Percentiles rank a stretch among this genome's conserved stretches.
Conservation (phyloP, 2,329 filamentous ascomycete genomes). For the Talaromyces sp. region DNA sequence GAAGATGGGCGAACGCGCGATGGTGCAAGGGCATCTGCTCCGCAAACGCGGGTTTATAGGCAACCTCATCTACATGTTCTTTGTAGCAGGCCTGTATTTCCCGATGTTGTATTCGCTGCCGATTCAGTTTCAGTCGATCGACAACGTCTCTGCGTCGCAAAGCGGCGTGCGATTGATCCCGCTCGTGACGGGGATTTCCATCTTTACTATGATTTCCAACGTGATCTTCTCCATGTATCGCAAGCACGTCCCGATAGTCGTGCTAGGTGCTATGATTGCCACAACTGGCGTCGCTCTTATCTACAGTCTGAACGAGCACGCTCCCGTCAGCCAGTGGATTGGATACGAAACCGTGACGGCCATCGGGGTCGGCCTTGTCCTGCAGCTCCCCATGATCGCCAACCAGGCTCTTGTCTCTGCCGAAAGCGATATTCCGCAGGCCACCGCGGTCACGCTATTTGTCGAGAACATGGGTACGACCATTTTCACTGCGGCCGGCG, state of each 20-base stretch:
- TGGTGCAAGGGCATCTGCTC: slow-evolving; percentile 33
- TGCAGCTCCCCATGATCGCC: slow-evolving; percentile 9
- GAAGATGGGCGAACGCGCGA: slow-evolving; percentile 19
- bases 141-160: slow-evolving; percentile 24
- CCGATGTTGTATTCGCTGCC: slow-evolving; percentile 29
- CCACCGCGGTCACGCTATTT: slow-evolving; percentile 5
- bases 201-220: slow-evolving; percentile 26
- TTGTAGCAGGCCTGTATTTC: slow-evolving; percentile 30
- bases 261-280: slow-evolving; percentile 21
- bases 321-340: slow-evolving; percentile 17
- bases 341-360: slow-evolving; percentile 20
- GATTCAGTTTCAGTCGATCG: slow-evolving; percentile 12
- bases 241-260: slow-evolving; percentile 21
- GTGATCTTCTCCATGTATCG: slow-evolving; percentile 21
- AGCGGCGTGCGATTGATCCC: slow-evolving; percentile 41
- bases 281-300: slow-evolving; percentile 27
- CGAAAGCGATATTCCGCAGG: slow-evolving; percentile 4
- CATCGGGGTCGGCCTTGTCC: slow-evolving; percentile 3
- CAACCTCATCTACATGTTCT: slow-evolving; percentile 28
- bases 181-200: slow-evolving; percentile 29
- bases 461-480: slow-evolving; percentile 11
- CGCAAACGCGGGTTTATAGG: slow-evolving; percentile 31
- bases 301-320: slow-evolving; percentile 26
- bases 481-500: slow-evolving; percentile 2
- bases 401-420: slow-evolving; percentile 2